phyloP scores from a whole-genome alignment of 192 early-diverging fungal genomes.

The Glomus cerebriforme region DNA sequence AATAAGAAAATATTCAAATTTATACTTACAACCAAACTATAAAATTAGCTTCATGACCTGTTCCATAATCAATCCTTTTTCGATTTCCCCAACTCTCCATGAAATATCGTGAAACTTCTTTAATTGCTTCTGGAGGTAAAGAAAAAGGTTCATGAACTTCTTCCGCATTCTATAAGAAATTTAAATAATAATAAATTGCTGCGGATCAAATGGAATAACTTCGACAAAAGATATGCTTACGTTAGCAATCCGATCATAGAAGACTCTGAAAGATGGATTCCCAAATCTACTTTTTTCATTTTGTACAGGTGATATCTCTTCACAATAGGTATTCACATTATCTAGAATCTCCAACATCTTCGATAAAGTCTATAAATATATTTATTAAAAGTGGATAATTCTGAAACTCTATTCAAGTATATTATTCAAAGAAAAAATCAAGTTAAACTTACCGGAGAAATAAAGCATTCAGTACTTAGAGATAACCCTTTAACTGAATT shows the following conservation, averaged over 20 bases:
- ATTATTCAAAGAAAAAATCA: neutral
- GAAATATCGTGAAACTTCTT: constrained; percentile 74
- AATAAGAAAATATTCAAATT: constrained; percentile 9
- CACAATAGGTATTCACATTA: constrained; percentile 55
- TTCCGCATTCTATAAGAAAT: constrained; percentile 31
- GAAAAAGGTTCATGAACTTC: constrained; percentile 39
- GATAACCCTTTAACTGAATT: constrained; percentile 69
- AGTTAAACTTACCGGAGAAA: constrained; percentile 53
- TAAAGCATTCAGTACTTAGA: constrained; percentile 52
- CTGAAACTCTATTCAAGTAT: neutral
- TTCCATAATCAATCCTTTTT: constrained; percentile 95
- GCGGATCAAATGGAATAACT: neutral
- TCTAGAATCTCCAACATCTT: constrained; percentile 71
- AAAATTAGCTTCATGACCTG: constrained; percentile 95
- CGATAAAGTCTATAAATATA: constrained; percentile 43
- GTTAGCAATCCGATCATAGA: constrained; percentile 75
- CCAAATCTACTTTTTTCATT: constrained; percentile 86
- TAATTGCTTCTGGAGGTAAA: constrained; percentile 42
- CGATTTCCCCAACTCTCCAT: constrained; percentile 86
- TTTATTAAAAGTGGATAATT: no score
- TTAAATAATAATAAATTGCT: neutral
- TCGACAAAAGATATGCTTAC: constrained; percentile 43
- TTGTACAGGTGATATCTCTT: constrained; percentile 73
- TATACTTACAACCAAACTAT: constrained; percentile 73
- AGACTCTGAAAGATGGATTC: constrained; percentile 90